Conservation (phyloP, 2,329 filamentous ascomycete genomes). For the Helminthosporium solani region DNA sequence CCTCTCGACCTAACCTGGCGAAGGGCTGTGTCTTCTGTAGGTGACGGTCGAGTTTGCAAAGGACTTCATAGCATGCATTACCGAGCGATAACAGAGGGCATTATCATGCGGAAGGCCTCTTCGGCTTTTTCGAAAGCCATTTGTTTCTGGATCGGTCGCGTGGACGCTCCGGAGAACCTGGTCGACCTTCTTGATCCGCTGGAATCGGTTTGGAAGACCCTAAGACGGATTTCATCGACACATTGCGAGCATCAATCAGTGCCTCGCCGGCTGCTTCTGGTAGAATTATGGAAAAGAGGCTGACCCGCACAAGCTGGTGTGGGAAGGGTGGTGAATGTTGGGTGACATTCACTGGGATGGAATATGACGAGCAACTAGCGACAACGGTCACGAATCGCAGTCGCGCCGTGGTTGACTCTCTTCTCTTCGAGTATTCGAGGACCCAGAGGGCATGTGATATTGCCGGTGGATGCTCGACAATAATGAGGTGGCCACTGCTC, state of each 20-base stretch:
- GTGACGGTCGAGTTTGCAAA: slow-evolving; percentile 27
- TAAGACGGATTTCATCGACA: slow-evolving; percentile 19
- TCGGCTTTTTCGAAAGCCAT: slow-evolving; percentile 24
- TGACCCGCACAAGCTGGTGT: slow-evolving; percentile 30
- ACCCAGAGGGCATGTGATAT: slow-evolving; percentile 17
- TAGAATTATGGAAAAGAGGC: slow-evolving; percentile 30
- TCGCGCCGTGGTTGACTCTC: slow-evolving; percentile 15
- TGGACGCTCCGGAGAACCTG: slow-evolving; percentile 9
- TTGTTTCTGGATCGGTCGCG: slow-evolving; percentile 24
- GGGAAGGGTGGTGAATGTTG: slow-evolving; percentile 18
- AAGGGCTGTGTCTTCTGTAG: slow-evolving; percentile 25
- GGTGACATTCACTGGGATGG: slow-evolving; percentile 25
- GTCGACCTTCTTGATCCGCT: slow-evolving; percentile 13
- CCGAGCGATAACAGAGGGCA: slow-evolving; percentile 26
- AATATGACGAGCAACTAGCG: slow-evolving; percentile 33
- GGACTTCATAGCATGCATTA: slow-evolving; percentile 31
- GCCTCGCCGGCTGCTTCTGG: slow-evolving; percentile 25
- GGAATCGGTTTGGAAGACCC: slow-evolving; percentile 27
- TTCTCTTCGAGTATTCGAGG: slow-evolving; percentile 14
- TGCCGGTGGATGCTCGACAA: not conserved
- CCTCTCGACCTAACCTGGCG: slow-evolving; percentile 21
- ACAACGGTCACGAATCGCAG: slow-evolving; percentile 17
- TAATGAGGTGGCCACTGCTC: not conserved
- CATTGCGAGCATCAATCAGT: slow-evolving; percentile 27
- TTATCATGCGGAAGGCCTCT: slow-evolving; percentile 27